Conservation (phyloP, 805 yeast species). For the Martiniozyma abietophila region DNA sequence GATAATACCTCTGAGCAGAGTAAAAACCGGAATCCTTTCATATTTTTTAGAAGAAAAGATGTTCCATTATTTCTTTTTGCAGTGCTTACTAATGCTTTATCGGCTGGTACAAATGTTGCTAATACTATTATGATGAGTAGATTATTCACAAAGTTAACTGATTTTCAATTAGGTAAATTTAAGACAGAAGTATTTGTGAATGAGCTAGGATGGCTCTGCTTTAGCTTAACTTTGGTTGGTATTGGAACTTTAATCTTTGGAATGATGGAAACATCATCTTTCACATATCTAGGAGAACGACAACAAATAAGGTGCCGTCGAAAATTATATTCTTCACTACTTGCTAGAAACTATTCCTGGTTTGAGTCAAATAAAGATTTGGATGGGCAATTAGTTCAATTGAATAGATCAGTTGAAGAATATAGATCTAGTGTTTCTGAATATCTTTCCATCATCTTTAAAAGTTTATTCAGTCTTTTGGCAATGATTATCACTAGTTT, state of each 20-base stretch:
- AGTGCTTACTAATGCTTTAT: conserved; percentile 28
- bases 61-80: conserved; percentile 15
- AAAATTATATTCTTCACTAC: conserved; percentile 33
- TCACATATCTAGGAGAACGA: conserved; percentile 66
- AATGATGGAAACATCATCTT: conserved; percentile 49
- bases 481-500: conserved; percentile 58
- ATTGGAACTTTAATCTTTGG: conserved; percentile 33
- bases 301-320: conserved; percentile 52
- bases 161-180: conserved; percentile 26
- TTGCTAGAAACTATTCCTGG: conserved; percentile 48
- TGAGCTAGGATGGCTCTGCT: conserved; percentile 27
- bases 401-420: conserved; percentile 70
- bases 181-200: conserved; percentile 24
- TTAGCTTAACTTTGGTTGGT: conserved; percentile 37
- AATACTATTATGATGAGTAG: conserved; percentile 59
- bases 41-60: conserved; percentile 23
- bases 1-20: too few relatives aligned
- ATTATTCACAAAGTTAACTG: conserved; percentile 40
- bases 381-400: conserved; percentile 56
- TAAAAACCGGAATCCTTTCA: conserved; percentile 14
- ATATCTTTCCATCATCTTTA: conserved; percentile 47
- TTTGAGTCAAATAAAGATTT: conserved; percentile 49
- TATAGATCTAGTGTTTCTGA: conserved; percentile 59
- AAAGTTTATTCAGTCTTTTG: conserved; percentile 42
- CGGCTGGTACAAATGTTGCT: conserved; percentile 53